Percentiles rank a stretch among this genome's conserved stretches.
These are phyloP conservation scores for Trypanosoma grayi DNA, from an alignment of 208 protist species.

Conservation along the genomic window DNA sequence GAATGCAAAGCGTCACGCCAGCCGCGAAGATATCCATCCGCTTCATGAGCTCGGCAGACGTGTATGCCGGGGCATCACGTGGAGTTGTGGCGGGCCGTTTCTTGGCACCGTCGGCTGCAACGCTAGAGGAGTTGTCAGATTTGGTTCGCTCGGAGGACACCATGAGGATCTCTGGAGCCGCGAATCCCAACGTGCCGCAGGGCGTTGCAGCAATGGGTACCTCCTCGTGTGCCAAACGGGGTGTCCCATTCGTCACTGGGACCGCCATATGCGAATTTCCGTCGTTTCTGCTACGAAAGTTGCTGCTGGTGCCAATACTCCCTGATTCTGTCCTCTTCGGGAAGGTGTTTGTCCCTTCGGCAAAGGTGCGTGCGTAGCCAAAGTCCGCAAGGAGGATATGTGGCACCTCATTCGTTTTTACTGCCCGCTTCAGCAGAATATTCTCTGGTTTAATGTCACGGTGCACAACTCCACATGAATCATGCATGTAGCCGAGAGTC, in stretches of 20 bases:
- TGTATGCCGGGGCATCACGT: too few relatives aligned
- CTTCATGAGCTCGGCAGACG: slow-evolving; percentile 42
- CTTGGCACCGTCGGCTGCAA: too few relatives aligned
- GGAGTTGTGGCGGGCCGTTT: too few relatives aligned
- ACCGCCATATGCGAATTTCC: too few relatives aligned
- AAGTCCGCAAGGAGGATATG: slow-evolving; percentile 52
- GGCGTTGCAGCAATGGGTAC: too few relatives aligned
- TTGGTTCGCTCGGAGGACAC: too few relatives aligned
- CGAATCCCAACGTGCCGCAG: too few relatives aligned
- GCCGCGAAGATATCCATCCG: slow-evolving; percentile 66
- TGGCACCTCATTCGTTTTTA: slow-evolving; percentile 7
- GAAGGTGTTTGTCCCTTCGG: background rate
- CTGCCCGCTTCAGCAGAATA: slow-evolving; percentile 9
- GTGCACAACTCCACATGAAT: slow-evolving; percentile 44
- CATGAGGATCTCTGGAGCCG: too few relatives aligned
- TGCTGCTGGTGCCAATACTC: background rate
- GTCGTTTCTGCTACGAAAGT: background rate
- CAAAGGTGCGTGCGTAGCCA: slow-evolving; percentile 27
- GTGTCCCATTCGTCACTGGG: too few relatives aligned
- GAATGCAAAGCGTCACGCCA: slow-evolving; percentile 49
- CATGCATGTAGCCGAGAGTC: slow-evolving; percentile 44
- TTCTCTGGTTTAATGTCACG: slow-evolving; percentile 34
- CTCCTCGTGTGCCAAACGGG: too few relatives aligned
- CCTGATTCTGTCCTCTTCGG: background rate
- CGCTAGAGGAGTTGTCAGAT: too few relatives aligned